Evolutionary conservation across 129 eudicot species (phyloP), one percentile per base, ranked within the genome.

Genomic region (Logfia minima): DNA sequence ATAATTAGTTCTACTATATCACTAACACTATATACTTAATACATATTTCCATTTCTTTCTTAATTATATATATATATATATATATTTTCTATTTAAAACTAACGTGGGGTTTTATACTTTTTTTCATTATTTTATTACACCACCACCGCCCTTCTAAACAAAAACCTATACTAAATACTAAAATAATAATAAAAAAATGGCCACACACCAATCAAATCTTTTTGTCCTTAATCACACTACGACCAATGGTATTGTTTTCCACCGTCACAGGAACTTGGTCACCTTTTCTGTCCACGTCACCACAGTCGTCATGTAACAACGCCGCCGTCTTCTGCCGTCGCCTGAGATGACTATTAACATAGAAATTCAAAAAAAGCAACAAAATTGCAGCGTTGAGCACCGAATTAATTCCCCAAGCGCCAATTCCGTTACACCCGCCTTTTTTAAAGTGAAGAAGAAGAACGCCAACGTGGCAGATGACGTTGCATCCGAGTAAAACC

Each of bases 371-470:
- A 66, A 88, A 85, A 13, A 93, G 82, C 4, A 90, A 6, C 70
- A 90, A 41, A 83, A 93, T 90, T 0, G 89, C 95, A 1, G 51
- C 88, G 41, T 93, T 93, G 51, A 93, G 86, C 17, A 90, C 90
- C 19, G 98, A 93, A 69, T 93, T 93, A 32, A 90, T 72, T n/a
- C 86, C 79, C 98, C 96, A 93, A 0, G 96, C 98, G 4, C 96
- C 94, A 48, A 93, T 93, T 22, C 98, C 98, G 41, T 93, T 93
- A 74, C 98, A 93, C 11, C 98, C 98, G 0, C 98, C 98, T 77
- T 87, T 93, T 6, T 87, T 52, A 1, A 85, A 35, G 17, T 93
- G 95, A 66, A 88, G 53, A 6, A 86, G 41, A 17, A 88, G 88
- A 2, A 90, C 98, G 8, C 96, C 96, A 0, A 87, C 53, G 31